Conservation (phyloP, 495 filamentous ascomycete genomes). For the Cercophora newfieldiana region DNA sequence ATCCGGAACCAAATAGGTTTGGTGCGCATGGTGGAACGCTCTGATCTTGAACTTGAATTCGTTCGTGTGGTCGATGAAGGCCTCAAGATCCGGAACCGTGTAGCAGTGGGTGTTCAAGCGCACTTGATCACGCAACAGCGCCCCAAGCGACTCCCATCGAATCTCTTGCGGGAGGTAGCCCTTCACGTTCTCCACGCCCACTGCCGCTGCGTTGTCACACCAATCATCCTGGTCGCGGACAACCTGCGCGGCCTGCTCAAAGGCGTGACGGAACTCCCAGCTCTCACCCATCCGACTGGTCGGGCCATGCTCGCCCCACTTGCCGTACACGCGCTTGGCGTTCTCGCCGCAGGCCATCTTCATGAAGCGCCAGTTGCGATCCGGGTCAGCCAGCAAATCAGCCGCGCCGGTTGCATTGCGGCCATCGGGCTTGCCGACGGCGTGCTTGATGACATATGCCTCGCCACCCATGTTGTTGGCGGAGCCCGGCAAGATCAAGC, state of each 20-base stretch:
- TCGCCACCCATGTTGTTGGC: constrained; percentile 70
- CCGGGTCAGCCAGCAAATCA: constrained; percentile 50
- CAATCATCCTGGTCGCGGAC: constrained; percentile 58
- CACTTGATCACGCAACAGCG: constrained; percentile 60
- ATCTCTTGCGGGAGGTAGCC: constrained; percentile 55
- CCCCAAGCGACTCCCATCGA: constrained; percentile 57
- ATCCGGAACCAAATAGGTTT: constrained; percentile 61
- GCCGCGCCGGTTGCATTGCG: constrained; percentile 53
- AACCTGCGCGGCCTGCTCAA: constrained; percentile 56
- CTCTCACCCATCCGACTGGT: constrained; percentile 58
- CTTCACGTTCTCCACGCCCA: constrained; percentile 39
- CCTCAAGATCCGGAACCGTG: constrained; percentile 63
- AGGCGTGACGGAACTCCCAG: constrained; percentile 62
- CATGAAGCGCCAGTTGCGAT: constrained; percentile 58
- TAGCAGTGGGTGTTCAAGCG: constrained; percentile 67
- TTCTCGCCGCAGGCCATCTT: constrained; percentile 76
- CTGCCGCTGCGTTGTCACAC: constrained; percentile 53
- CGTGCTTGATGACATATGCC: constrained; percentile 63
- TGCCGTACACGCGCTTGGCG: constrained; percentile 55
- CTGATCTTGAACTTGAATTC: constrained; percentile 63
- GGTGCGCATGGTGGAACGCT: constrained; percentile 66
- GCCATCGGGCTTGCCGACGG: constrained; percentile 47
- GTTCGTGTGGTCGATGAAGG: constrained; percentile 61
- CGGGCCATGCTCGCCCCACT: constrained; percentile 40
- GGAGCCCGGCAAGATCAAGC: constrained; percentile 62